Evolutionary conservation across 495 filamentous ascomycete genomes (phyloP), one percentile per base, ranked within the genome.

Genomic region (Usnea hakonensis): DNA sequence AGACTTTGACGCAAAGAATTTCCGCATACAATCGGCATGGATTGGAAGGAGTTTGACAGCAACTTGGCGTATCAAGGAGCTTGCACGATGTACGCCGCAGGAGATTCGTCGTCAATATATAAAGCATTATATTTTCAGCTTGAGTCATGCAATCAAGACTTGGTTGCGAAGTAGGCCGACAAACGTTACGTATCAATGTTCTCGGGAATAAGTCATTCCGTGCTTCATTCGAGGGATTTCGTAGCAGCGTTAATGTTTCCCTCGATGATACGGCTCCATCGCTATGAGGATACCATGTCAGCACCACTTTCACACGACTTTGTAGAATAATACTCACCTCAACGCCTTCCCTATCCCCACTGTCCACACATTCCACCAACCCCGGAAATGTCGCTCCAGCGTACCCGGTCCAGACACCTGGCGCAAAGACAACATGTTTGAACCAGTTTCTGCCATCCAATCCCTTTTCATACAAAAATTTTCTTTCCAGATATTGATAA

Each of bases 391-490:
- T 87, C 38, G 81, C 88, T 2, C 90, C 91, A 0, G 90, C 77
- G 73, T 96, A 96, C 9, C 91, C 91, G 0, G 90, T 95, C 90
- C 90, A 96, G 44, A 90, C 67, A 1, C 91, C 85, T n/a, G 85
- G 83, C 8, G 84, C 85, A 71, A 87, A 87, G 32, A 87, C 83
- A n/a, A 86, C 80, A 60, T 87, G 85, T 70, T 87, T 87, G 74
- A 82, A 87, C 83, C 84, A 86, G 41, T 65, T 71, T 55, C 85
- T 75, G 7, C 79, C 78, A 64, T 87, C 85, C 38, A 87, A 70
- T 21, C 85, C 85, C 1, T 74, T 69, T 50, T 75, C 62, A 64
- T 86, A 81, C 64, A 87, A 64, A 70, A 87, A 87, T n/a, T 80
- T 71, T 11, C 83, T 74, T 64, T 87, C 85, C 32, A 87, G 73